Conservation (phyloP, 2,329 filamentous ascomycete genomes). For the Blastomyces gilchristii region DNA sequence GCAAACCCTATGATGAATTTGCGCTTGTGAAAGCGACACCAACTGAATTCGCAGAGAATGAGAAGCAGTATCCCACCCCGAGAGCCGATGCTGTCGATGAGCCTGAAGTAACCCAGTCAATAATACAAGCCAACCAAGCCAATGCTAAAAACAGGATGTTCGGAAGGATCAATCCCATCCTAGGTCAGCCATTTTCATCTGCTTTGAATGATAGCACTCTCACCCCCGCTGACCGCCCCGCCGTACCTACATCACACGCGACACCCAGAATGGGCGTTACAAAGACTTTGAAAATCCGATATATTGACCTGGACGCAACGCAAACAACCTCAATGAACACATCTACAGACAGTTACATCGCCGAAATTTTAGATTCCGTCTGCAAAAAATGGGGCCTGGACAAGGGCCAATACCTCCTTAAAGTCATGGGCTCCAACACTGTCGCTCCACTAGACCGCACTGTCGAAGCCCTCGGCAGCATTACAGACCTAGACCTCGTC, state of each 20-base stretch:
- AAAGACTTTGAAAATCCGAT: slow-evolving; percentile 51
- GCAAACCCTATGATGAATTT: slow-evolving; percentile 58
- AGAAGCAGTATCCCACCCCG: slow-evolving; percentile 46
- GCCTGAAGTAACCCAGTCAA: slow-evolving; percentile 15
- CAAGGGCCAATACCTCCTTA: slow-evolving; percentile 53
- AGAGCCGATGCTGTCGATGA: slow-evolving; percentile 25
- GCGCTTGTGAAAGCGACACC: slow-evolving; percentile 51
- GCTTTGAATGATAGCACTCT: slow-evolving; percentile 37
- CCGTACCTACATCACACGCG: slow-evolving; percentile 35
- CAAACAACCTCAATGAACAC: slow-evolving; percentile 47
- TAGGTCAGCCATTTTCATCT: slow-evolving; percentile 38
- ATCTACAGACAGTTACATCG: slow-evolving; percentile 56
- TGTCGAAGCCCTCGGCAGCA: slow-evolving; percentile 52
- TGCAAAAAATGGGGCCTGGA: slow-evolving; percentile 55
- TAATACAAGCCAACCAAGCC: slow-evolving; percentile 17
- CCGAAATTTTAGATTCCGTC: slow-evolving; percentile 54
- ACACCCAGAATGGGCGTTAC: slow-evolving; percentile 48
- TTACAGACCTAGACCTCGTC: slow-evolving; percentile 51
- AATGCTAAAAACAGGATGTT: slow-evolving; percentile 18
- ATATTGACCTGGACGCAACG: slow-evolving; percentile 48
- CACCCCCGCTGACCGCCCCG: slow-evolving; percentile 38
- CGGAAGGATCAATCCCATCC: slow-evolving; percentile 32
- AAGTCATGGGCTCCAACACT: slow-evolving; percentile 53
- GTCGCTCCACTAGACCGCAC: slow-evolving; percentile 55
- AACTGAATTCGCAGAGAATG: slow-evolving; percentile 48